Conservation (phyloP, 1,139 yeast genomes). For the Tardiomyces digboiensis region DNA sequence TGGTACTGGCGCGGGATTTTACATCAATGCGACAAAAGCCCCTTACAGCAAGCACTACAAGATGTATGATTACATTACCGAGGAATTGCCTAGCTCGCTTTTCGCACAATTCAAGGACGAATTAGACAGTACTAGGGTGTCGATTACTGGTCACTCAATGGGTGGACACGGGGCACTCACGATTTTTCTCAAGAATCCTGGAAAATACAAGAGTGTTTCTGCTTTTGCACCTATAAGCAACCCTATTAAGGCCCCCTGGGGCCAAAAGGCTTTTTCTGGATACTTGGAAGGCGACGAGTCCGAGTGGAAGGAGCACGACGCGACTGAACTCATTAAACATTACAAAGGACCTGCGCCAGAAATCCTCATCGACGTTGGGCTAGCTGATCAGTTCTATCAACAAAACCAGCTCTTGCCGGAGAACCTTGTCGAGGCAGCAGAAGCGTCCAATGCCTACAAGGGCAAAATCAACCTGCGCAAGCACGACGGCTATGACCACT, state of each 20-base stretch:
- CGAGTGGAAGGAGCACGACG: constrained; percentile 74
- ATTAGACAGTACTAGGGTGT: constrained; percentile 49
- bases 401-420: constrained; percentile 74
- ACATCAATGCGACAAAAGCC: constrained; percentile 68
- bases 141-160: constrained; percentile 95
- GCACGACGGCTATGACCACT: constrained; percentile 86
- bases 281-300: constrained; percentile 55
- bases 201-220: constrained; percentile 67
- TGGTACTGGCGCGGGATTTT: constrained; percentile 95
- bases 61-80: constrained; percentile 78
- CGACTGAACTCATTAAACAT: constrained; percentile 55
- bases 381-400: constrained; percentile 58
- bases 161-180: constrained; percentile 94
- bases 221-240: constrained; percentile 90
- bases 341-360: constrained; percentile 46
- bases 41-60: constrained; percentile 68
- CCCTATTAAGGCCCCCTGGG: constrained; percentile 78
- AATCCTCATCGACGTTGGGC: constrained; percentile 80
- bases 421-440: constrained; percentile 54
- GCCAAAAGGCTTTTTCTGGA: constrained; percentile 68
- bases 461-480: constrained; percentile 51
- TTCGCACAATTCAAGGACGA: constrained; percentile 36
- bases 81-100: constrained; percentile 54
- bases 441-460: constrained; percentile 45
- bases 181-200: constrained; percentile 67